Percentiles rank a stretch among this genome's conserved stretches.
Evolutionary conservation across 768 basidiomycete genomes (phyloP).

Genomic region (Mycena filopes): DNA sequence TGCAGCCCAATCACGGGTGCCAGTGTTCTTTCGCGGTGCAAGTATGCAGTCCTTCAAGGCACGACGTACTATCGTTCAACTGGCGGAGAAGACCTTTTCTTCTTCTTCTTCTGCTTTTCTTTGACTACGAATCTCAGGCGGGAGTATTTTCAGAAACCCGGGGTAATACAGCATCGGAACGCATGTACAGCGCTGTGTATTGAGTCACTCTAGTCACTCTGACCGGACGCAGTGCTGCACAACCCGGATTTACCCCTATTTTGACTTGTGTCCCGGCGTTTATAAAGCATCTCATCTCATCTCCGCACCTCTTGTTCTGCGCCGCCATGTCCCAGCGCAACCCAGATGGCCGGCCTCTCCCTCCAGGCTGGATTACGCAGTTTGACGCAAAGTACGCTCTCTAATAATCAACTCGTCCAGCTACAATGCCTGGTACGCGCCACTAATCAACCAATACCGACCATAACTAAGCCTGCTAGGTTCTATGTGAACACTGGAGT

Average conservation of each 20-base stretch:
- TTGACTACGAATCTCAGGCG: no score
- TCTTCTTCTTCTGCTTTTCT: no score
- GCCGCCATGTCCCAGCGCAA: slow-evolving; percentile 57
- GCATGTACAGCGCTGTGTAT: no score
- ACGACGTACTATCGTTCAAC: no score
- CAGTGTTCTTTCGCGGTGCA: no score
- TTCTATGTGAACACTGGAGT: slow-evolving; percentile 80
- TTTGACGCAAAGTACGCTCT: slow-evolving; percentile 70
- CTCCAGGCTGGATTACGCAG: slow-evolving; percentile 75
- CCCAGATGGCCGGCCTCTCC: slow-evolving; percentile 71
- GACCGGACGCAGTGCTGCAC: background rate
- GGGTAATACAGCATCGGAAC: no score
- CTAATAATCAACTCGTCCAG: slow-evolving; percentile 44
- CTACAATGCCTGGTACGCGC: slow-evolving; percentile 71
- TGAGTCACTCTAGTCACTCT: background rate
- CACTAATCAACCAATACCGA: slow-evolving; percentile 5
- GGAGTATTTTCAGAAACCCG: no score
- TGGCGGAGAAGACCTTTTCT: no score
- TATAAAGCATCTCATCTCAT: slow-evolving; percentile 25
- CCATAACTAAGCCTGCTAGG: slow-evolving; percentile 55
- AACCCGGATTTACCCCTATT: slow-evolving; percentile 34
- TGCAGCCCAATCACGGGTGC: no score
- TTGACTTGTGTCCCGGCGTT: slow-evolving; percentile 22
- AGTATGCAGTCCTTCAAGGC: no score
- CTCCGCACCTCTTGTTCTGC: slow-evolving; percentile 21